phyloP scores from a whole-genome alignment of 2,329 filamentous ascomycete species.

The Leptodontidium sp. region DNA sequence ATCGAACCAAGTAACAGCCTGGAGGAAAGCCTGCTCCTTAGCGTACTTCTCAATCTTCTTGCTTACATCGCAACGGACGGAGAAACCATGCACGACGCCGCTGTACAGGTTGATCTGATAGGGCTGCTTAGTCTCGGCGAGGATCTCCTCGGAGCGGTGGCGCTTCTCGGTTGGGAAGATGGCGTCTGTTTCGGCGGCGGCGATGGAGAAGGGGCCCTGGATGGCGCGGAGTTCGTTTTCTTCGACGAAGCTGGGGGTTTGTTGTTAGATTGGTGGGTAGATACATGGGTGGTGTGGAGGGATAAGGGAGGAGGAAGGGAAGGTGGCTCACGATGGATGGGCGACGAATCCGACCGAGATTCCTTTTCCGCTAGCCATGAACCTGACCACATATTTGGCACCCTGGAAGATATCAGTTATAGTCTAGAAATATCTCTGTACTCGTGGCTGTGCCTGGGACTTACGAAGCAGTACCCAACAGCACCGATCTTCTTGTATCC shows the following conservation, averaged over 20 bases:
- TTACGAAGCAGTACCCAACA: constrained; percentile 74
- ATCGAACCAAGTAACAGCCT: constrained; percentile 82
- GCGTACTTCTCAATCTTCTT: constrained; percentile 69
- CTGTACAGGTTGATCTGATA: constrained; percentile 81
- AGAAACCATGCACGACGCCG: constrained; percentile 77
- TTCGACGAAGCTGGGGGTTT: constrained; percentile 63
- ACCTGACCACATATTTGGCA: constrained; percentile 77
- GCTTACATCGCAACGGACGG: constrained; percentile 68
- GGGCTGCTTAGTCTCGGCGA: constrained; percentile 59
- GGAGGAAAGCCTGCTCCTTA: constrained; percentile 82
- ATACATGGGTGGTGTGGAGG: not conserved
- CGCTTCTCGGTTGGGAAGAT: constrained; percentile 72
- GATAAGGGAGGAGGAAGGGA: too few relatives aligned
- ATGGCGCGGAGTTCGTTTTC: constrained; percentile 72
- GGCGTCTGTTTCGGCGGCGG: constrained; percentile 62
- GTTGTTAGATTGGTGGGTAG: not conserved
- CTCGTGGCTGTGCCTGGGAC: not conserved
- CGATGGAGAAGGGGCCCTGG: constrained; percentile 71
- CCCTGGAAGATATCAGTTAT: constrained; percentile 51
- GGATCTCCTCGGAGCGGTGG: constrained; percentile 70
- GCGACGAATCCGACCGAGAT: constrained; percentile 77
- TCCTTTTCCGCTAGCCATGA: constrained; percentile 62
- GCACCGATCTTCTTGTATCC: constrained; percentile 67
- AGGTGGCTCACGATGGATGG: constrained; percentile 65
- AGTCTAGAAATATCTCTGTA: not conserved